A percentile compares a stretch with the other conserved stretches of the same genome.
Conservation (phyloP, 1,139 yeast genomes). For the Sugiyamaella grinbergsii region DNA sequence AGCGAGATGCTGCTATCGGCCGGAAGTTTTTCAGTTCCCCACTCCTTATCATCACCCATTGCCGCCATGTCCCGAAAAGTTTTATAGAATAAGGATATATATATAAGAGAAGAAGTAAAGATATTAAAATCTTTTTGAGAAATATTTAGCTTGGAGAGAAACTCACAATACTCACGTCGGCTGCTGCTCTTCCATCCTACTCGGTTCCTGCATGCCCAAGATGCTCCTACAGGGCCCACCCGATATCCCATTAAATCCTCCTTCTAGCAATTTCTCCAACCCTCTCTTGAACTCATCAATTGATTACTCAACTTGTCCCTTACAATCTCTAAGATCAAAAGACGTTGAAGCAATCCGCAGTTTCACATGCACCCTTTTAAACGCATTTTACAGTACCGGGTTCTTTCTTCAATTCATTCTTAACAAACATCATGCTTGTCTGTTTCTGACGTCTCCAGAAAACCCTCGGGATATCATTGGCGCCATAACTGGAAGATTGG, state of each 20-base stretch:
- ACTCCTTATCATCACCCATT: too few relatives aligned
- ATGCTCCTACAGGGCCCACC: slow-evolving; percentile 10
- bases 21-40: too few relatives aligned
- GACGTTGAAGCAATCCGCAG: slow-evolving; percentile 21
- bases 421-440: slow-evolving; percentile 17
- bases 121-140: too few relatives aligned
- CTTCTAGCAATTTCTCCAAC: not conserved
- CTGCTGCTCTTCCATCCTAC: too few relatives aligned
- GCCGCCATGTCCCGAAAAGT: too few relatives aligned
- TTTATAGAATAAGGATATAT: too few relatives aligned
- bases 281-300: not conserved
- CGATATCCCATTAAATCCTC: not conserved
- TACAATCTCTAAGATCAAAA: slow-evolving; percentile 15
- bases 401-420: slow-evolving; percentile 22
- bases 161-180: too few relatives aligned
- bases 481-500: slow-evolving; percentile 20
- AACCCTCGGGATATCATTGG: slow-evolving; percentile 14
- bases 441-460: slow-evolving; percentile 14
- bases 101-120: too few relatives aligned
- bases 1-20: too few relatives aligned
- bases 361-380: slow-evolving; percentile 20
- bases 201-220: too few relatives aligned
- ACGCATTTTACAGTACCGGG: slow-evolving; percentile 18
- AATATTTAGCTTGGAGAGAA: too few relatives aligned
- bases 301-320: slow-evolving; percentile 7